Base-by-base conservation (phyloP, 192 early-diverging fungal species). In the Podila minutissima region DNA sequence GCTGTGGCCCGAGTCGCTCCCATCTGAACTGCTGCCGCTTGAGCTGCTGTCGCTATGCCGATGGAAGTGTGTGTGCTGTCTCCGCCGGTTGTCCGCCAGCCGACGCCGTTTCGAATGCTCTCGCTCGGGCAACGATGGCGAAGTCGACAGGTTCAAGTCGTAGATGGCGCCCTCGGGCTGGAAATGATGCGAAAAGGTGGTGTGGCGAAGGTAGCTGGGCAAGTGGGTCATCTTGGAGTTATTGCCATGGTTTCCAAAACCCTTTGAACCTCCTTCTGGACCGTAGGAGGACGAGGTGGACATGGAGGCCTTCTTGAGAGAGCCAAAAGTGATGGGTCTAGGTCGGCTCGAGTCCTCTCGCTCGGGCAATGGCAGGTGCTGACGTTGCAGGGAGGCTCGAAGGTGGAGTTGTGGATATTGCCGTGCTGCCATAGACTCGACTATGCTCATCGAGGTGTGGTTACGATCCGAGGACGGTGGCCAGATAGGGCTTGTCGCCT, bases 231-330 rank as follows among this genome's bases (percentile, higher is more conserved):
- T 63, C 41, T 66, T 81, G 4, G 77, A 81, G 28, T 73, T 68
- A 48, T 73, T 81, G 8, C 26, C 49, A 8, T 37, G 10, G 35
- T 24, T 26, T 26, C 53, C 53, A 63, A 22, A n/a, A 29, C 32
- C 29, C 22, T 37, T 15, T 22, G 32, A 15, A 20, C 22, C 24
- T 53, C 50, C 50, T 55, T 55, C n/a, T 12, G 24, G 17, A 24
- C 51, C 35, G 3, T 66, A 24, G 2, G 68, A 71, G 22, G 63
- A 59, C 9, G 65, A 9, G 2, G 62, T 66, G 3, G 74, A 46
- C 67, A 75, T 71, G 37, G 73, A 76, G 10, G 82, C 74, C 46
- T 74, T 72, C 62, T 75, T 74, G 33, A 76, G 70, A 13, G 81
- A 71, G 15, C 72, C 74, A 60, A 75, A 75, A 11, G 81, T 83